A percentile compares a stretch with the other conserved stretches of the same genome.
Conservation (phyloP, 805 yeast species). For the Wickerhamiella kurtzmanii region DNA sequence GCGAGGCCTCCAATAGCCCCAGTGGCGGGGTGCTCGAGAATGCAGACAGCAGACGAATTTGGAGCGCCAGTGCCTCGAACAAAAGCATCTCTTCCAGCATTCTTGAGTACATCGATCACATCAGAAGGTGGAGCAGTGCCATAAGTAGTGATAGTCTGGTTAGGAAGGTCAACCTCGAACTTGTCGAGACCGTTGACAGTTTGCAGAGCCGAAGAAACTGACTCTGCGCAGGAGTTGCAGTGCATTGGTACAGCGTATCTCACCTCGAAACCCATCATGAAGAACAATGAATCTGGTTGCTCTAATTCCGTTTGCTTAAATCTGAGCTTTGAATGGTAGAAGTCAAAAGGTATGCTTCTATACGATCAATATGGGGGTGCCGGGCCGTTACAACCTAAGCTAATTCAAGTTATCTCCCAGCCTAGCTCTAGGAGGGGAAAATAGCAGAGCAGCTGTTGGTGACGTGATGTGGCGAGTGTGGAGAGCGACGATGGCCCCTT, state of each 20-base stretch:
- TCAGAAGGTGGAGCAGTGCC: slow-evolving; percentile 68
- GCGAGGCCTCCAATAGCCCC: slow-evolving; percentile 77
- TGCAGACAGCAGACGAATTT: slow-evolving; percentile 82
- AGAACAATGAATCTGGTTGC: background rate
- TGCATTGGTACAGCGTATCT: slow-evolving; percentile 71
- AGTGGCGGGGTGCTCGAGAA: slow-evolving; percentile 48
- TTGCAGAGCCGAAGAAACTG: slow-evolving; percentile 42
- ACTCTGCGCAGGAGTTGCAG: slow-evolving; percentile 57
- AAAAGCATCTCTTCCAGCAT: slow-evolving; percentile 76
- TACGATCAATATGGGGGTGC: too few relatives aligned
- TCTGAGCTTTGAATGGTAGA: too few relatives aligned
- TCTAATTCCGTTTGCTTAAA: background rate
- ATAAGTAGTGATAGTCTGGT: slow-evolving; percentile 50
- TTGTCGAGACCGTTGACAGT: slow-evolving; percentile 33
- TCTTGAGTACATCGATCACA: slow-evolving; percentile 54
- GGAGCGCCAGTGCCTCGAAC: slow-evolving; percentile 83
- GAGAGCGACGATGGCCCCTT: background rate
- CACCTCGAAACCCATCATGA: slow-evolving; percentile 10
- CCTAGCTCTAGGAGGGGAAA: background rate
- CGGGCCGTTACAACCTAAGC: too few relatives aligned
- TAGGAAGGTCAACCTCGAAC: slow-evolving; percentile 42
- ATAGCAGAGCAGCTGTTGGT: background rate
- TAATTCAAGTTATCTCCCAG: too few relatives aligned
- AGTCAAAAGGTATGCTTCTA: too few relatives aligned
- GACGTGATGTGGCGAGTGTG: slow-evolving; percentile 1